These are phyloP conservation scores for Amanita molliuscula DNA, from an alignment of 768 basidiomycete genomes.

Conservation along the genomic window DNA sequence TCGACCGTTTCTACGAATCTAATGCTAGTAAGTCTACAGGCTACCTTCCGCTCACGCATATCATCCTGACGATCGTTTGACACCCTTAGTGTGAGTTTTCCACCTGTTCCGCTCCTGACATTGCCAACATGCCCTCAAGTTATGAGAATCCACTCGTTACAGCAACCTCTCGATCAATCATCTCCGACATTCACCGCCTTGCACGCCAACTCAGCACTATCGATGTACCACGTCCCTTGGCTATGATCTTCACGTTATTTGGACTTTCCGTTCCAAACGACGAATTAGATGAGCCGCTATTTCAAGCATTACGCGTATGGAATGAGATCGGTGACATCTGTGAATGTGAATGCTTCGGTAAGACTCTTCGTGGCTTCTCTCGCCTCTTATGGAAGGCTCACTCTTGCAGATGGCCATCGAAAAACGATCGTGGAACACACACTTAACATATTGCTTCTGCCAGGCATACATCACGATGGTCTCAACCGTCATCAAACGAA, in stretches of 20 bases:
- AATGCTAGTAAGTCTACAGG: slow-evolving; percentile 45
- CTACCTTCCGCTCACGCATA: slow-evolving; percentile 1
- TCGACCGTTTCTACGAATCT: slow-evolving; percentile 60
- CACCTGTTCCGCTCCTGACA: slow-evolving; percentile 2
- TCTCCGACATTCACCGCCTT: slow-evolving; percentile 60
- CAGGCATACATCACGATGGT: slow-evolving; percentile 51
- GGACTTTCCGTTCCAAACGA: slow-evolving; percentile 27
- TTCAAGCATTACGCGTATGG: slow-evolving; percentile 62
- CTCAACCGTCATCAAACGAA: slow-evolving; percentile 19
- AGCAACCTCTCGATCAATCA: slow-evolving; percentile 61
- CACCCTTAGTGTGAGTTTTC: slow-evolving; percentile 27
- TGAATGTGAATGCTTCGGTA: slow-evolving; percentile 75
- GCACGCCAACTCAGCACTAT: slow-evolving; percentile 49
- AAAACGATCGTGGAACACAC: slow-evolving; percentile 74
- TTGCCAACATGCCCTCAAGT: slow-evolving; percentile 14
- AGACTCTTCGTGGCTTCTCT: slow-evolving; percentile 3
- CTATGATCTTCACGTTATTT: slow-evolving; percentile 48
- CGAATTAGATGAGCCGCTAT: slow-evolving; percentile 32
- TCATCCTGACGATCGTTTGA: slow-evolving; percentile 10
- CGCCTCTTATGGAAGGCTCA: not conserved
- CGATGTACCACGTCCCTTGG: slow-evolving; percentile 58
- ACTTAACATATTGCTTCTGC: slow-evolving; percentile 65
- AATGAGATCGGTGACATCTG: slow-evolving; percentile 65
- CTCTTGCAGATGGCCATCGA: slow-evolving; percentile 51
- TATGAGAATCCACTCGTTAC: slow-evolving; percentile 78